Evolutionary conservation across 768 basidiomycete species (phyloP).

Genomic region (Collybiopsis confluens): DNA sequence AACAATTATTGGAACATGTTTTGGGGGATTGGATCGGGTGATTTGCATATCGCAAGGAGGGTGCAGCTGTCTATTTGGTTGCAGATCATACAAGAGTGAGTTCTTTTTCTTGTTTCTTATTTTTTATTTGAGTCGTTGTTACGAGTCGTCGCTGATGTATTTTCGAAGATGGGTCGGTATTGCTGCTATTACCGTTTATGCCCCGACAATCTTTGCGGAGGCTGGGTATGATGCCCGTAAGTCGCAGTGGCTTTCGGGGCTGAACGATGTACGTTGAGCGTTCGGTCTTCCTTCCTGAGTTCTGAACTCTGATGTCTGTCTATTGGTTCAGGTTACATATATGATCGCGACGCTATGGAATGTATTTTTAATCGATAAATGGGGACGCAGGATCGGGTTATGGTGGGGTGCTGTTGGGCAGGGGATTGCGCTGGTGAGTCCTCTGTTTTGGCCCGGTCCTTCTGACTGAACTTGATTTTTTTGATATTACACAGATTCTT

Average conservation of each 20-base stretch:
- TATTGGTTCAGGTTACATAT: conserved; percentile 31
- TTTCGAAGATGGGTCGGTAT: conserved; percentile 37
- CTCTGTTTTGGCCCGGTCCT: not conserved
- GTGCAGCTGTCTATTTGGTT: conserved; percentile 41
- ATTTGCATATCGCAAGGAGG: conserved; percentile 36
- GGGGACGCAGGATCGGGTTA: conserved; percentile 38
- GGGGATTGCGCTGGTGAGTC: conserved; percentile 24
- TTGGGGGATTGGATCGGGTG: conserved; percentile 38
- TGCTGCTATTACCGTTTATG: conserved; percentile 42
- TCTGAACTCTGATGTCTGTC: not conserved
- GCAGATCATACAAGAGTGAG: conserved; percentile 40
- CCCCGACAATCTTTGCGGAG: conserved; percentile 39
- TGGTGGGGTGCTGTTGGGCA: conserved; percentile 44
- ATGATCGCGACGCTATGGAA: conserved; percentile 37
- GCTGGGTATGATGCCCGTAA: conserved; percentile 40
- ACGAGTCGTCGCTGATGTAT: not conserved
- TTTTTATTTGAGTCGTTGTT: not conserved
- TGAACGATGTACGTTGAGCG: conserved; percentile 32
- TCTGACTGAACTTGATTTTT: not conserved
- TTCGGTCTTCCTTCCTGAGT: not conserved
- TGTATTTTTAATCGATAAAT: conserved; percentile 38
- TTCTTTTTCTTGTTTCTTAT: no score
- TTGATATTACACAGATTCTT: conserved; percentile 24
- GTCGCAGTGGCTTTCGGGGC: conserved; percentile 38
- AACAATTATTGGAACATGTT: conserved; percentile 42